Percentiles rank a stretch among this genome's conserved stretches.
Conservation (phyloP, 2,329 filamentous ascomycete genomes). For the Pseudogymnoascus sp. region DNA sequence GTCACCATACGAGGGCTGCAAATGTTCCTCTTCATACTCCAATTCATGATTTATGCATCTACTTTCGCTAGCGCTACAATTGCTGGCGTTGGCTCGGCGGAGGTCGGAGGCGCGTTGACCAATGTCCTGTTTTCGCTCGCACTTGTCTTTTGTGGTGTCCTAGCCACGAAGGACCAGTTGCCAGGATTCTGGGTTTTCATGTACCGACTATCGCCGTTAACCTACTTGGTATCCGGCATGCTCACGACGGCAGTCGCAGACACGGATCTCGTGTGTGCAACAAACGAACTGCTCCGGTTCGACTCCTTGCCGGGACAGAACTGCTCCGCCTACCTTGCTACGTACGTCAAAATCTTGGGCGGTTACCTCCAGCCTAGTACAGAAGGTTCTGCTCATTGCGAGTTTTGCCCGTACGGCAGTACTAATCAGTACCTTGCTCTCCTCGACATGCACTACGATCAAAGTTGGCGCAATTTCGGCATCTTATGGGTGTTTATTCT, state of each 20-base stretch:
- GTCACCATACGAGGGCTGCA: constrained; percentile 61
- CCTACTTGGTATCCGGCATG: constrained; percentile 67
- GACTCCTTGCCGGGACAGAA: constrained; percentile 45
- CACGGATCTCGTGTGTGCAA: constrained; percentile 53
- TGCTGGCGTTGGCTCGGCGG: constrained; percentile 61
- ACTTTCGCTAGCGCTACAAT: constrained; percentile 73
- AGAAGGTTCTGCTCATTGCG: constrained; percentile 36
- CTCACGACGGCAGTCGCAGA: constrained; percentile 60
- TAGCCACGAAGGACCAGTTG: constrained; percentile 50
- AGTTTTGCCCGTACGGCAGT: constrained; percentile 43
- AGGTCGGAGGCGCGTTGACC: constrained; percentile 65
- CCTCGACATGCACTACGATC: constrained; percentile 43
- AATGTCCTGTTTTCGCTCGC: constrained; percentile 64
- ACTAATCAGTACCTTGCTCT: constrained; percentile 44
- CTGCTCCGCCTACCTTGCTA: constrained; percentile 48
- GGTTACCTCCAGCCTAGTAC: constrained; percentile 38
- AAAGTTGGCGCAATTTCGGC: constrained; percentile 62
- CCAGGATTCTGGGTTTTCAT: constrained; percentile 75
- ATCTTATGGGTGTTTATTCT: constrained; percentile 49
- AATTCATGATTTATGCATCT: constrained; percentile 70
- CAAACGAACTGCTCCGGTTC: constrained; percentile 58
- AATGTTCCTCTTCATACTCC: constrained; percentile 65
- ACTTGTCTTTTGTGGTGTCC: constrained; percentile 65
- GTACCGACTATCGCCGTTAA: constrained; percentile 72
- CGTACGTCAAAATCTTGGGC: constrained; percentile 40